These are phyloP conservation scores for Globisporangium yorkense DNA, from an alignment of 352 stramenopile species.

Conservation along the genomic window DNA sequence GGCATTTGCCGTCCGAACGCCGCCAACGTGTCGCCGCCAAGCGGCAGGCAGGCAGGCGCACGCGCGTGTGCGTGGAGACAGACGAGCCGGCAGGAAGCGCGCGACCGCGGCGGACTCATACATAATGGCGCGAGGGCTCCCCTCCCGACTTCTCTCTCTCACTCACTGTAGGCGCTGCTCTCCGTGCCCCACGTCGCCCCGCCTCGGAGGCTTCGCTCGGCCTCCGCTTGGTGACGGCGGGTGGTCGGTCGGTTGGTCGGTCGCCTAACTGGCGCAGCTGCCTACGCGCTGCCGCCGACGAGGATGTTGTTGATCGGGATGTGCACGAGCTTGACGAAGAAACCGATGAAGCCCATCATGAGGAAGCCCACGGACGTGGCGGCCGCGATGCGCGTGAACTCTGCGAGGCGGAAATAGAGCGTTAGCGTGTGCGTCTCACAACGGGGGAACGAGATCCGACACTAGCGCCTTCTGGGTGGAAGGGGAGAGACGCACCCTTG, in stretches of 20 bases:
- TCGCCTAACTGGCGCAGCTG: background rate
- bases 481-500: conserved; percentile 78
- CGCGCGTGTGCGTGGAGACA: no score
- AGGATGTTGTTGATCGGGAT: conserved; percentile 99
- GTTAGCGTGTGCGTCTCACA: background rate
- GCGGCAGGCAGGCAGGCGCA: background rate
- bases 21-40: background rate
- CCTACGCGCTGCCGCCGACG: conserved; percentile 84
- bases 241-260: background rate
- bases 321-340: conserved; percentile 99
- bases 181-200: background rate
- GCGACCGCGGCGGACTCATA: background rate
- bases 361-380: conserved; percentile 97
- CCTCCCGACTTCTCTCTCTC: background rate
- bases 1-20: background rate
- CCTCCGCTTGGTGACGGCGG: background rate
- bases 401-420: conserved; percentile 24
- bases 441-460: conserved; percentile 2
- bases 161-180: background rate
- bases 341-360: conserved; percentile 99
- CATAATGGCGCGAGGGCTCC: background rate
- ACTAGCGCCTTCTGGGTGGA: background rate
- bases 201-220: background rate
- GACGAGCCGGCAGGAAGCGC: no score
- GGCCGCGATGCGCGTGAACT: conserved; percentile 94